Conservation (phyloP, 768 basidiomycete genomes). For the Rhodocollybia butyracea region DNA sequence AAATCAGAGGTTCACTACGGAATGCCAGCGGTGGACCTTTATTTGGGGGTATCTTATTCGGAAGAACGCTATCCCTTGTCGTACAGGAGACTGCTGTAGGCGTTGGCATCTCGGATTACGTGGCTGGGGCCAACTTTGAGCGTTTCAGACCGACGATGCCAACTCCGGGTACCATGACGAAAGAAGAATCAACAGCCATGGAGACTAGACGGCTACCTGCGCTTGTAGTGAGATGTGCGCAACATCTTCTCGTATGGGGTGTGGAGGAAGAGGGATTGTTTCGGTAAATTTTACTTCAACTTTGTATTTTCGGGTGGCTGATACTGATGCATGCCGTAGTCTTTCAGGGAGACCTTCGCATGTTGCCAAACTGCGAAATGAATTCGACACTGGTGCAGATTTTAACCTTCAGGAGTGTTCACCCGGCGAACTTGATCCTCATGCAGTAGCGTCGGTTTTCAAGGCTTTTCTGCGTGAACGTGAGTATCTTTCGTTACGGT, state of each 20-base stretch:
- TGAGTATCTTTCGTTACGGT: slow-evolving; percentile 46
- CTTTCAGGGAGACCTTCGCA: slow-evolving; percentile 84
- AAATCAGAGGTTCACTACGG: slow-evolving; percentile 53
- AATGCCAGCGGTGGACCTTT: slow-evolving; percentile 29
- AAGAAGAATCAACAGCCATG: slow-evolving; percentile 30
- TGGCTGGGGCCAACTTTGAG: slow-evolving; percentile 18
- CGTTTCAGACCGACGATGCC: slow-evolving; percentile 10
- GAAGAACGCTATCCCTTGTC: slow-evolving; percentile 50
- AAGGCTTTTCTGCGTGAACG: slow-evolving; percentile 91
- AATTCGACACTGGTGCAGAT: slow-evolving; percentile 89
- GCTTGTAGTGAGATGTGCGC: slow-evolving; percentile 75
- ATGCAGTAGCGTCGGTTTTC: slow-evolving; percentile 90
- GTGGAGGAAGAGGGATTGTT: slow-evolving; percentile 85
- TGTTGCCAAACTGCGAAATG: slow-evolving; percentile 65
- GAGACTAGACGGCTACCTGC: slow-evolving; percentile 64
- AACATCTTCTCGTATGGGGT: slow-evolving; percentile 81
- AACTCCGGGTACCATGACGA: slow-evolving; percentile 16
- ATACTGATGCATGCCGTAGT: slow-evolving; percentile 35
- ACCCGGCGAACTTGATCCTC: slow-evolving; percentile 89
- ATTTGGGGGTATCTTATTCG: slow-evolving; percentile 62
- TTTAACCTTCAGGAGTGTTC: slow-evolving; percentile 75
- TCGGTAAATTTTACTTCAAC: slow-evolving; percentile 50
- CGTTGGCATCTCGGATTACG: slow-evolving; percentile 26
- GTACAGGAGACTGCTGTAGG: slow-evolving; percentile 55
- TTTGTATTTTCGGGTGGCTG: not conserved